These are phyloP conservation scores for Plantago lanceolata DNA, from an alignment of 305 asterid species.

Conservation along the genomic window DNA sequence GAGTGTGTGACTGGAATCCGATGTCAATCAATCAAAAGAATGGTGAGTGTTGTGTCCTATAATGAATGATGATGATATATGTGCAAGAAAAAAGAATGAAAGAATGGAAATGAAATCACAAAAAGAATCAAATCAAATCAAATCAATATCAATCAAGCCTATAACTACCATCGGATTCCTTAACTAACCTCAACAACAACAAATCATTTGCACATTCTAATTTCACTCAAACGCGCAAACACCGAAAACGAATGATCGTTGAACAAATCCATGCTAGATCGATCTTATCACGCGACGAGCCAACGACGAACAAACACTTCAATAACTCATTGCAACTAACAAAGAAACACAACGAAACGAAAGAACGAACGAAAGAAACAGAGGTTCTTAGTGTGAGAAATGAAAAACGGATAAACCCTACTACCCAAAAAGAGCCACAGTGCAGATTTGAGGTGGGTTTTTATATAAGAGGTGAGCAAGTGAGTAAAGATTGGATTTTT, in stretches of 20 bases:
- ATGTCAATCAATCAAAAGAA: conserved; percentile 64
- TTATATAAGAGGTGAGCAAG: conserved; percentile 5
- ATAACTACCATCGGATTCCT: conserved; percentile 26
- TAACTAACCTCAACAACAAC: conserved; percentile 34
- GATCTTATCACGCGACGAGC: no score
- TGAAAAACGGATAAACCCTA: background rate
- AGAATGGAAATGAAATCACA: background rate
- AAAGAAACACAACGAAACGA: background rate
- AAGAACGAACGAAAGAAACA: no score
- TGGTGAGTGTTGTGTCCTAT: conserved; percentile 47
- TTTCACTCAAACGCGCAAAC: conserved; percentile 24
- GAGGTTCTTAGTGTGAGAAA: background rate
- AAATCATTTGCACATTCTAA: conserved; percentile 28
- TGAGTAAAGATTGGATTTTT: no score
- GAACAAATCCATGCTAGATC: conserved; percentile 20
- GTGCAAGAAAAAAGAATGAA: conserved; percentile 1
- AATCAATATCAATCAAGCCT: background rate
- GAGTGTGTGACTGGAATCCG: conserved; percentile 74
- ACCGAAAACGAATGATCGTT: conserved; percentile 24
- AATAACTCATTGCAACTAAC: no score
- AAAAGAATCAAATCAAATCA: background rate
- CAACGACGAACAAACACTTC: no score
- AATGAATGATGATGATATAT: conserved; percentile 28
- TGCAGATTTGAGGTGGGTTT: conserved; percentile 2
- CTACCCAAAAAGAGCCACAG: conserved; percentile 11